A percentile compares a stretch with the other conserved stretches of the same genome.
These are phyloP conservation scores for Rehmannia glutinosa DNA, from an alignment of 257 asterid genomes.

Conservation along the genomic window DNA sequence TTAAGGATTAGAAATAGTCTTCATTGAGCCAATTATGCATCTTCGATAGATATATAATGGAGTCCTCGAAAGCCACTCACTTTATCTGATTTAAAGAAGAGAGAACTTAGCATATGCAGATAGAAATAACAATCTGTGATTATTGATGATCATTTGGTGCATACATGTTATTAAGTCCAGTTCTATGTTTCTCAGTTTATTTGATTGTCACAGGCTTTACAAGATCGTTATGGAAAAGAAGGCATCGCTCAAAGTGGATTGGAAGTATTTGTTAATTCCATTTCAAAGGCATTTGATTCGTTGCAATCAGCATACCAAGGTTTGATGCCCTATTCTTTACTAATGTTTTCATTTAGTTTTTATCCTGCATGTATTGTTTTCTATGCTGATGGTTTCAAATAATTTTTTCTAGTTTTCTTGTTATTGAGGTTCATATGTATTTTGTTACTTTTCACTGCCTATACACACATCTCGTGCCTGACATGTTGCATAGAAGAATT, in stretches of 20 bases:
- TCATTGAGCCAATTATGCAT: constrained; percentile 3
- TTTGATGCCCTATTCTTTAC: constrained; percentile 19
- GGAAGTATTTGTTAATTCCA: constrained; percentile 52
- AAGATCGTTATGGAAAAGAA: constrained; percentile 56
- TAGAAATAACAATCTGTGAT: not conserved
- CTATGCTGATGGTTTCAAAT: constrained; percentile 10
- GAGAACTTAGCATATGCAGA: not conserved
- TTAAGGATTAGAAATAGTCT: constrained; percentile 4
- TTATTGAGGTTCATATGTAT: not conserved
- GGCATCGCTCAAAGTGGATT: constrained; percentile 51
- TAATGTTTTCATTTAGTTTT: not conserved
- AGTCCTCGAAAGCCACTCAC: not conserved
- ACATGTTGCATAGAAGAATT: not conserved
- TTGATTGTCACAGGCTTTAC: constrained; percentile 50
- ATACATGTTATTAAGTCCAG: not conserved
- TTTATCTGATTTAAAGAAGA: constrained; percentile 1
- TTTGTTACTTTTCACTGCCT: constrained; percentile 10
- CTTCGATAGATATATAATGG: not conserved
- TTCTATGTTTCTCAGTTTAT: constrained; percentile 7
- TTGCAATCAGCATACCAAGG: constrained; percentile 62
- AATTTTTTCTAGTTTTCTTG: constrained; percentile 1
- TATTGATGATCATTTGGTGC: not conserved
- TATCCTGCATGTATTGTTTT: not conserved
- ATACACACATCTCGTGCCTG: not conserved
- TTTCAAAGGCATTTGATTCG: constrained; percentile 63